These are phyloP conservation scores for Scleroderma citrinum DNA, from an alignment of 768 basidiomycete genomes.

Conservation along the genomic window DNA sequence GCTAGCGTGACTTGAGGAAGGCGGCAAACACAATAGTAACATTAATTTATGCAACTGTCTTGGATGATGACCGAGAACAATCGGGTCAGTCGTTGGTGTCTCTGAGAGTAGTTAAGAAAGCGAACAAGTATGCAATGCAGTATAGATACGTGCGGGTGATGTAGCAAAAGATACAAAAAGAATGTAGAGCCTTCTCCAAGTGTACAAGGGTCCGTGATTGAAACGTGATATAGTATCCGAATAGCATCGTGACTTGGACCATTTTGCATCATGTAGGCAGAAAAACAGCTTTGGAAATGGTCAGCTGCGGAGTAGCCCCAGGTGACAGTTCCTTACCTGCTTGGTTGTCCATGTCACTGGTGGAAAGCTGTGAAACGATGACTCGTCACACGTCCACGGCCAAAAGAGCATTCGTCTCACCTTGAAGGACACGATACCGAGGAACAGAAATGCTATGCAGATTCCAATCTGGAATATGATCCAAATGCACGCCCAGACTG, in stretches of 20 bases:
- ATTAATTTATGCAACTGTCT: slow-evolving; percentile 24
- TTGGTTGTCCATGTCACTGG: slow-evolving; percentile 46
- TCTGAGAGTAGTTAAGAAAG: slow-evolving; percentile 5
- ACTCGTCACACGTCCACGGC: slow-evolving; percentile 1
- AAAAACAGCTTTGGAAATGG: slow-evolving; percentile 42
- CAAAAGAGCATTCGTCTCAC: slow-evolving; percentile 30
- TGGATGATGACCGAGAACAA: slow-evolving; percentile 5
- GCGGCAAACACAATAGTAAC: slow-evolving; percentile 16
- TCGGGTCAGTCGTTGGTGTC: slow-evolving; percentile 20
- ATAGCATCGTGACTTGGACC: slow-evolving; percentile 1
- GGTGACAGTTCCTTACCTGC: slow-evolving; percentile 47
- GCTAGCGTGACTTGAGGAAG: background rate
- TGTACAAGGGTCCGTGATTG: slow-evolving; percentile 9
- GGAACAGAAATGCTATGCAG: slow-evolving; percentile 70
- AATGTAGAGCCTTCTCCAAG: slow-evolving; percentile 13
- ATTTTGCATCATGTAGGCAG: slow-evolving; percentile 45
- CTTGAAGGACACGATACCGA: slow-evolving; percentile 84
- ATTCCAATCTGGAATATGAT: slow-evolving; percentile 71
- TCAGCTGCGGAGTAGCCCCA: slow-evolving; percentile 4
- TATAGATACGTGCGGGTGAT: slow-evolving; percentile 27
- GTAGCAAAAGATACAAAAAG: slow-evolving; percentile 20
- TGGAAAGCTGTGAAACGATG: slow-evolving; percentile 28
- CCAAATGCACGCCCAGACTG: slow-evolving; percentile 87
- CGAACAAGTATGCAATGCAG: slow-evolving; percentile 12
- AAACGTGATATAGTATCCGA: background rate